Evolutionary conservation across 257 asterid genomes (phyloP).

Genomic region (Handroanthus guayacan): DNA sequence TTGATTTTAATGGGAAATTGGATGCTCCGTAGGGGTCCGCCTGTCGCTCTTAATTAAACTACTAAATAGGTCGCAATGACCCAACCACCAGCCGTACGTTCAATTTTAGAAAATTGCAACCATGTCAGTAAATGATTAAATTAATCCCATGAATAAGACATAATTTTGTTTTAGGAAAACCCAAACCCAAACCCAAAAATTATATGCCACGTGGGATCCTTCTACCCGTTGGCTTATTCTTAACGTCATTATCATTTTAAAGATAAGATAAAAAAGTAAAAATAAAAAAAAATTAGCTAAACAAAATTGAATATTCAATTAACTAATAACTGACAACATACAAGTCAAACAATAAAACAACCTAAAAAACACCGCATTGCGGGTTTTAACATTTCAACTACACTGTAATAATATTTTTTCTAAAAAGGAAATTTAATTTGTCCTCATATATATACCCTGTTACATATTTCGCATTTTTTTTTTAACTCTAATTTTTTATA

Average conservation of each 20-base stretch:
- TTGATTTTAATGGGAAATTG: background rate
- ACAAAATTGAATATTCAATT: constrained; percentile 35
- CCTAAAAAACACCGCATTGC: constrained; percentile 44
- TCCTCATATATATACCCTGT: constrained; percentile 23
- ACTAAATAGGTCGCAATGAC: background rate
- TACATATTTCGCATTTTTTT: background rate
- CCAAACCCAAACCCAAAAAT: background rate
- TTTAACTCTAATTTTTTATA: constrained; percentile 33
- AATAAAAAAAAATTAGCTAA: constrained; percentile 20
- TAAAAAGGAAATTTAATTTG: background rate
- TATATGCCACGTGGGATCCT: constrained; percentile 31
- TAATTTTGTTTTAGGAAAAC: background rate
- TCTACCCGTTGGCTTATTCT: constrained; percentile 2
- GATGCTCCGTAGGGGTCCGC: background rate
- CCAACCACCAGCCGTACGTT: constrained; percentile 32
- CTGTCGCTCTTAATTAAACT: constrained; percentile 8
- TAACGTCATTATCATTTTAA: background rate
- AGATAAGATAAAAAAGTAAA: constrained; percentile 23
- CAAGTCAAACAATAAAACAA: constrained; percentile 39
- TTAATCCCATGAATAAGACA: constrained; percentile 22
- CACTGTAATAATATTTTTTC: constrained; percentile 3
- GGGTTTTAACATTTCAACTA: constrained; percentile 30
- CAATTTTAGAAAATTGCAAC: background rate
- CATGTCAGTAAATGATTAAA: background rate
- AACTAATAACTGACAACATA: constrained; percentile 24